phyloP scores from a whole-genome alignment of 106 monocot genomes.

The Dioscorea zingiberensis region DNA sequence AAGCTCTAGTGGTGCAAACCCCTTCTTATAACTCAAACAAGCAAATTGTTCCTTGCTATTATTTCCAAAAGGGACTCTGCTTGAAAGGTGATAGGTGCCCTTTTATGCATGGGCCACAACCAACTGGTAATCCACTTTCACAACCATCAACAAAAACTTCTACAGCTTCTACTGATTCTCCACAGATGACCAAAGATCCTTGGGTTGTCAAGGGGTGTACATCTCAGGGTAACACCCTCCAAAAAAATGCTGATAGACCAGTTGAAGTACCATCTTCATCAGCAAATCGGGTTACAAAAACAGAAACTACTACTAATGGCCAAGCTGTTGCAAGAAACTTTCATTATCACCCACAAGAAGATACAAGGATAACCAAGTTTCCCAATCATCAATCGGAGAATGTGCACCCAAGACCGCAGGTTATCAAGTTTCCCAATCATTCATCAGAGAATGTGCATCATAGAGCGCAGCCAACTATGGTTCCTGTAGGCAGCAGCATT shows the following conservation, averaged over 20 bases:
- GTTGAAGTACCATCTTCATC: slow-evolving; percentile 1
- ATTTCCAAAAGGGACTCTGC: slow-evolving; percentile 60
- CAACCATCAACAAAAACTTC: slow-evolving; percentile 16
- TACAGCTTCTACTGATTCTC: slow-evolving; percentile 8
- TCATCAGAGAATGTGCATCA: too few species aligned
- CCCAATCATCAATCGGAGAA: too few species aligned
- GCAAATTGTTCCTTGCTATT: slow-evolving; percentile 52
- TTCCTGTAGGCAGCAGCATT: slow-evolving; percentile 13
- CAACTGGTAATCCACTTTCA: slow-evolving; percentile 3
- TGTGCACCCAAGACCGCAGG: too few species aligned
- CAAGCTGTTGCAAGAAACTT: neutral
- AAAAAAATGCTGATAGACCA: slow-evolving; percentile 1
- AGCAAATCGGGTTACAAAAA: slow-evolving; percentile 3
- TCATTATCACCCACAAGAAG: slow-evolving; percentile 7
- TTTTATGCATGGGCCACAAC: slow-evolving; percentile 34
- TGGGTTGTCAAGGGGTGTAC: slow-evolving; percentile 15
- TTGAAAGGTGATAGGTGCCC: slow-evolving; percentile 55
- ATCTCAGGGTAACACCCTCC: slow-evolving; percentile 14
- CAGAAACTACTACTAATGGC: slow-evolving; percentile 15
- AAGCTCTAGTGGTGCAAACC: slow-evolving; percentile 13
- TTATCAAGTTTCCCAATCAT: too few species aligned
- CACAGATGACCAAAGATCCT: slow-evolving; percentile 17
- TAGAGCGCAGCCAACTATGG: slow-evolving; percentile 3
- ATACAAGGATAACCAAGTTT: neutral
- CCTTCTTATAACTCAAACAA: slow-evolving; percentile 25